Percentiles rank a stretch among this genome's conserved stretches.
These are phyloP conservation scores for Prunus padus DNA, from an alignment of 306 rosid species.

Conservation along the genomic window DNA sequence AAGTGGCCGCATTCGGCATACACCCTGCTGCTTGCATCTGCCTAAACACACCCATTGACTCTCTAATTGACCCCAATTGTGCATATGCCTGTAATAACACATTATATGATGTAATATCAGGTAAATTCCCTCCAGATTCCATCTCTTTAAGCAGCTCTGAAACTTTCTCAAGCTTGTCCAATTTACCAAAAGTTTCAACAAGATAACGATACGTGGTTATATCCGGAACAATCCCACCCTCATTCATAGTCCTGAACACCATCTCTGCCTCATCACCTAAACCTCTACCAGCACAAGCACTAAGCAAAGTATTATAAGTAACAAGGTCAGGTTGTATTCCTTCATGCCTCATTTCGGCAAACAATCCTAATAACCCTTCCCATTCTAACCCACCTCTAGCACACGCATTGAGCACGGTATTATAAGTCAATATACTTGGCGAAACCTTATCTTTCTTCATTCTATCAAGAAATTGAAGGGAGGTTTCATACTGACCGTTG, in stretches of 20 bases:
- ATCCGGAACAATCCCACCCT: constrained; percentile 87
- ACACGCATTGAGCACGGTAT: constrained; percentile 88
- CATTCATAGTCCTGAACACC: constrained; percentile 93
- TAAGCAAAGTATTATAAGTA: constrained; percentile 84
- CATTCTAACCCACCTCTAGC: constrained; percentile 94
- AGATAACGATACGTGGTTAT: constrained; percentile 65
- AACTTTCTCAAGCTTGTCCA: constrained; percentile 70
- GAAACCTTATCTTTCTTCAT: constrained; percentile 82
- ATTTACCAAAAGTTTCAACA: constrained; percentile 78
- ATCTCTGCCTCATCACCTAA: constrained; percentile 90
- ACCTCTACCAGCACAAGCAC: constrained; percentile 83
- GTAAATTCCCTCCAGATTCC: constrained; percentile 85
- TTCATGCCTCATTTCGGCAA: constrained; percentile 97
- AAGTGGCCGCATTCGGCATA: constrained; percentile 68
- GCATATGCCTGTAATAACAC: constrained; percentile 81
- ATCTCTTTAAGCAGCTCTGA: constrained; percentile 80
- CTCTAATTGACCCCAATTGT: constrained; percentile 59
- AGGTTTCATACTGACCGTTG: constrained; percentile 65
- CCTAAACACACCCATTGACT: constrained; percentile 75
- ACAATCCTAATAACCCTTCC: constrained; percentile 88
- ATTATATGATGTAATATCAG: constrained; percentile 84
- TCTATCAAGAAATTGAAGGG: constrained; percentile 63
- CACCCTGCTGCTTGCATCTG: constrained; percentile 98
- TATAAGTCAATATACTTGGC: constrained; percentile 77
- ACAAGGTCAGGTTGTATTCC: constrained; percentile 85